Base-by-base conservation (phyloP, 106 monocot species). In the Iris macrosiphon region DNA sequence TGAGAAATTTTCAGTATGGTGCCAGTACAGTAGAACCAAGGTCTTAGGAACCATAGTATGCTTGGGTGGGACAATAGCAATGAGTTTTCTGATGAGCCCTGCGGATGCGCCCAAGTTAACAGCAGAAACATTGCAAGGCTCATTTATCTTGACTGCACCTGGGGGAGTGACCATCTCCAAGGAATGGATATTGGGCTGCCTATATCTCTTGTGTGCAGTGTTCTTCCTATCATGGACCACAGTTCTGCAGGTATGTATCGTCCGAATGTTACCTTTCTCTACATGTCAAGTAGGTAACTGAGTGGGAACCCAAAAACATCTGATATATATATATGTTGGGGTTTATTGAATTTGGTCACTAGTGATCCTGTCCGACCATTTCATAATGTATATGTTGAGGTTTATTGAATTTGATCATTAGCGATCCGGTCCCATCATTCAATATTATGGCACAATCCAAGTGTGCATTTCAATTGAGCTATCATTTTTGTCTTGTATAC, bases 1-100 rank as follows among this genome's bases (percentile, higher is more conserved):
- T 49, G 89, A 89, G 74, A 84, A 65, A 37, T 70, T 83, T 52
- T 62, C 77, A 16, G 62, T 89, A 44, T 64, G 22, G 20, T 85
- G 80, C 72, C 31, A 32, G 22, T 70, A 70, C 57, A 76, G 64
- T 4, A 68, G 59, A 45, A 51, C 64, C 40, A 85, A 85, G 61
- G 60, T 85, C 41, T 0, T 76, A 16, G 85, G 85, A 9, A 85
- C 85, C 48, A 13, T 80, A 35, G 11, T 79, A 10, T 85, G 85
- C 43, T 66, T 85, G 42, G 24, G 63, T 22, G 85, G 85, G 4
- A 80, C 73, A 17, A 68, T 76, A 4, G 52, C 65, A 16, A 65
- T 75, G 71, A 73, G 68, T 23, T 70, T 85, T 63, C 51, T 79
- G 44, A 75, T 80, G 46, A 65, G 32, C 35, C 61, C 72, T 11